Conservation (phyloP, 352 stramenopile species). For the Pythium oligandrum region DNA sequence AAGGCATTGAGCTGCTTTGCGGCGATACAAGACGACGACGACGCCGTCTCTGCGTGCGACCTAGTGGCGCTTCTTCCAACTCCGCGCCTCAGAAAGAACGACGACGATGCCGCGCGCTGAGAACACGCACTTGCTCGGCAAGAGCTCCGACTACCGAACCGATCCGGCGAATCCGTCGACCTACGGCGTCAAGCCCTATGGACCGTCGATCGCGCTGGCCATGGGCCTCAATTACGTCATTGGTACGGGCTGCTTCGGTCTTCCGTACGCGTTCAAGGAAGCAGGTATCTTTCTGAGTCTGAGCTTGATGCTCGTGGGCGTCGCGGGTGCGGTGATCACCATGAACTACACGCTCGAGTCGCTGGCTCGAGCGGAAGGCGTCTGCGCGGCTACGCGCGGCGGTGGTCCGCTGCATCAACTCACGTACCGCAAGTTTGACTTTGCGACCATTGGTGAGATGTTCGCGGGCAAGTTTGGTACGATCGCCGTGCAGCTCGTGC, state of each 20-base stretch:
- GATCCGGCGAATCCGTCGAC: conserved; percentile 20
- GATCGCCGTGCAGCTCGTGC: conserved; percentile 58
- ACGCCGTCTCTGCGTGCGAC: too few species aligned
- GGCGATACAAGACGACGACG: too few species aligned
- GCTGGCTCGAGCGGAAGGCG: conserved; percentile 68
- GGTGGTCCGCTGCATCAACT: conserved; percentile 56
- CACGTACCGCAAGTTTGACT: conserved; percentile 86
- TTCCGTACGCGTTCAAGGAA: conserved; percentile 75
- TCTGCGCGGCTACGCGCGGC: conserved; percentile 47
- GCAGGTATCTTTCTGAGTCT: conserved; percentile 61
- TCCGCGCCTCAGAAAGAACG: too few species aligned
- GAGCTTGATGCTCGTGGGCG: conserved; percentile 54
- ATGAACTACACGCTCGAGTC: conserved; percentile 89
- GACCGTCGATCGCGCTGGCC: conserved; percentile 56
- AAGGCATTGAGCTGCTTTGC: too few species aligned
- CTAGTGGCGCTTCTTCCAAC: too few species aligned
- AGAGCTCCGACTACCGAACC: background rate
- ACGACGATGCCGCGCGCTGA: too few species aligned
- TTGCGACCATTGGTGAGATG: conserved; percentile 75
- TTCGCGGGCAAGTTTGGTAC: conserved; percentile 75
- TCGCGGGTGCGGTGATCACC: conserved; percentile 59
- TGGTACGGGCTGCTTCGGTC: conserved; percentile 80
- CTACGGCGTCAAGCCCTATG: conserved; percentile 65
- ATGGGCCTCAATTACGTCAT: conserved; percentile 88
- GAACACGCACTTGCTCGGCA: too few species aligned